These are phyloP conservation scores for Abortiporus biennis DNA, from an alignment of 1,284 basidiomycete genomes.

Conservation along the genomic window DNA sequence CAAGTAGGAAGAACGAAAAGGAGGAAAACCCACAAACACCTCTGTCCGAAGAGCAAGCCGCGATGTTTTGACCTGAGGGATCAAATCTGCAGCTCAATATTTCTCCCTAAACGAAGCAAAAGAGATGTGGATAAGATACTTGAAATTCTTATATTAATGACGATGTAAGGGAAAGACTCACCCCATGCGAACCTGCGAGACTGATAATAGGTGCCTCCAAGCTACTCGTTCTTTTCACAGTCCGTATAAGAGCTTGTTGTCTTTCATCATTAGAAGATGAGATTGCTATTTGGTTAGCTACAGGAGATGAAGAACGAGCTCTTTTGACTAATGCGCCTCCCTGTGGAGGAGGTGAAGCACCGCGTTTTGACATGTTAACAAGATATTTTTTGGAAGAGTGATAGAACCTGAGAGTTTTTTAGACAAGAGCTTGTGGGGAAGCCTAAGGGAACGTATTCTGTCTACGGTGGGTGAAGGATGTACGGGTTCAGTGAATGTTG, in stretches of 20 bases:
- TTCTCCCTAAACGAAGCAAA: conserved; percentile 46
- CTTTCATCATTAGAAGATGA: conserved; percentile 66
- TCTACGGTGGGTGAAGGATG: too few relatives aligned
- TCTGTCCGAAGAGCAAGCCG: conserved; percentile 76
- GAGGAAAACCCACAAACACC: conserved; percentile 61
- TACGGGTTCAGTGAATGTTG: too few relatives aligned
- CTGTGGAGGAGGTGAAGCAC: conserved; percentile 43
- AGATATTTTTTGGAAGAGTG: too few relatives aligned
- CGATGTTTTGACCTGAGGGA: conserved; percentile 76
- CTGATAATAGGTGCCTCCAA: conserved; percentile 80
- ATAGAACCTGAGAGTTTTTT: too few relatives aligned
- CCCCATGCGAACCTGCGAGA: conserved; percentile 69
- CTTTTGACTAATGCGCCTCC: conserved; percentile 63
- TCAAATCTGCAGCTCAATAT: conserved; percentile 78
- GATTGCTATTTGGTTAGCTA: conserved; percentile 64
- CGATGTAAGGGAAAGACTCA: conserved; percentile 28
- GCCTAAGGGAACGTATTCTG: too few relatives aligned
- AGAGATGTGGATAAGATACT: conserved; percentile 1
- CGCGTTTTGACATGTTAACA: conserved; percentile 68
- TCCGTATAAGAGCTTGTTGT: conserved; percentile 68
- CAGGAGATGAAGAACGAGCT: conserved; percentile 52
- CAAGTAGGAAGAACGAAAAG: background rate
- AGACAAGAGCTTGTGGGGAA: too few relatives aligned
- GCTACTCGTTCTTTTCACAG: conserved; percentile 72
- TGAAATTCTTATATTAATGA: background rate